phyloP scores from a whole-genome alignment of 2,329 filamentous ascomycete genomes.

The Sporothrix mexicana region DNA sequence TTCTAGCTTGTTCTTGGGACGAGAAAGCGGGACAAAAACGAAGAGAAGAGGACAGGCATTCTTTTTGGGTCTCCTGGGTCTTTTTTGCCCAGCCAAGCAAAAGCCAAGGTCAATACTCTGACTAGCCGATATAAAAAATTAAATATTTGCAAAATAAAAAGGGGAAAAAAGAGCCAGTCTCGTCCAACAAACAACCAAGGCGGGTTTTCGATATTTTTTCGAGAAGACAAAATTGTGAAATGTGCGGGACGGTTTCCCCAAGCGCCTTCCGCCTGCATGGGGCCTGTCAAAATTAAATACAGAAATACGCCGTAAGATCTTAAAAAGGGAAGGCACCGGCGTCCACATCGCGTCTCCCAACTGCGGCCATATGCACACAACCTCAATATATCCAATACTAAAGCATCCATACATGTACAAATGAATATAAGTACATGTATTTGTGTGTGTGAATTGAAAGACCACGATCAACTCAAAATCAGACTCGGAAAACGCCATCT shows the following conservation, averaged over 20 bases:
- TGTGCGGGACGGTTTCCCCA: slow-evolving; percentile 24
- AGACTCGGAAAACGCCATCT: neutral
- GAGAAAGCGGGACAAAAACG: neutral
- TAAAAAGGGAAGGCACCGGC: slow-evolving; percentile 4
- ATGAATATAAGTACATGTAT: too few relatives aligned
- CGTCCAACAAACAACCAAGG: neutral
- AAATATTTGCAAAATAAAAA: neutral
- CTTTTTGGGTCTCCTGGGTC: neutral
- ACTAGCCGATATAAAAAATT: neutral
- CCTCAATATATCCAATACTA: too few relatives aligned
- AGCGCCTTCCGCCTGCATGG: slow-evolving; percentile 14
- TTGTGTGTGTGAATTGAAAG: neutral
- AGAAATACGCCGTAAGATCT: neutral
- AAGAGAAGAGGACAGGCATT: neutral
- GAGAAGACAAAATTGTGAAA: neutral
- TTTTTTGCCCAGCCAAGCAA: slow-evolving; percentile 1
- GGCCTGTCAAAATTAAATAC: slow-evolving; percentile 20
- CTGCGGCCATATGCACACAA: too few relatives aligned
- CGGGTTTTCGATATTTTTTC: neutral
- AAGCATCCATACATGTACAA: too few relatives aligned
- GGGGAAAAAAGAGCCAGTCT: neutral
- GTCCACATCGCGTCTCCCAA: neutral
- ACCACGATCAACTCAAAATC: neutral
- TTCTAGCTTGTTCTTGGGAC: neutral
- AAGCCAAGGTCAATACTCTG: neutral